phyloP scores from a whole-genome alignment of 176 grass and related monocot genomes.

The Oryza officinalis region DNA sequence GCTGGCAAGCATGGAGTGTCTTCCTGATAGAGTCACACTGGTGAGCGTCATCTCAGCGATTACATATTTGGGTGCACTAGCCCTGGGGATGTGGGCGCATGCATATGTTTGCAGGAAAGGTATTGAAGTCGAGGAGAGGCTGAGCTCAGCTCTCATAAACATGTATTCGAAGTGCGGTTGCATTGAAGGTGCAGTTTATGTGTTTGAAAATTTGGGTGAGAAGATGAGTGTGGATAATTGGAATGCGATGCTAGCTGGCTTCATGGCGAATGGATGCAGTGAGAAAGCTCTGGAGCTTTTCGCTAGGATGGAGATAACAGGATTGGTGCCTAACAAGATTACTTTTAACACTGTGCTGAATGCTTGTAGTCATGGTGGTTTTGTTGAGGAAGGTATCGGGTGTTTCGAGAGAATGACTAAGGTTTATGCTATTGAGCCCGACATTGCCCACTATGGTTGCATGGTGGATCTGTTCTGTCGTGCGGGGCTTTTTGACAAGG shows the following conservation, averaged over 20 bases:
- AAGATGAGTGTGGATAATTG: conserved; percentile 48
- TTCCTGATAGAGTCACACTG: conserved; percentile 55
- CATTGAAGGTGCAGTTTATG: conserved; percentile 57
- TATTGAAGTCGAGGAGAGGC: conserved; percentile 49
- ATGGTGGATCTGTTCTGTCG: conserved; percentile 69
- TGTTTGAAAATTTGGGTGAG: conserved; percentile 39
- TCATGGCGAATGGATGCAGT: conserved; percentile 53
- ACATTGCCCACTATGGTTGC: conserved; percentile 73
- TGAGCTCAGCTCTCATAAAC: conserved; percentile 57
- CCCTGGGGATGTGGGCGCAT: conserved; percentile 52
- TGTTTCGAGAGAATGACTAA: conserved; percentile 51
- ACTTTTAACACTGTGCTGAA: conserved; percentile 61
- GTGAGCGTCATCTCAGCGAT: conserved; percentile 58
- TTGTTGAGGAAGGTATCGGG: conserved; percentile 44
- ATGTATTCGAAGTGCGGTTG: conserved; percentile 70
- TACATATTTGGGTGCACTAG: conserved; percentile 51
- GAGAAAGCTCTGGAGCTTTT: conserved; percentile 55
- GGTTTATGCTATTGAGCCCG: conserved; percentile 46
- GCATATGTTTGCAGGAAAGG: conserved; percentile 50
- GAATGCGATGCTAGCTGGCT: conserved; percentile 61
- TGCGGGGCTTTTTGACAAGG: conserved; percentile 58
- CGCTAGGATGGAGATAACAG: conserved; percentile 43
- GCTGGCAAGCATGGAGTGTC: conserved; percentile 37
- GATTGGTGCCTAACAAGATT: conserved; percentile 52
- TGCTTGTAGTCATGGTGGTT: conserved; percentile 65